These are phyloP conservation scores for Albugo candida DNA, from an alignment of 352 stramenopile species.

Conservation along the genomic window DNA sequence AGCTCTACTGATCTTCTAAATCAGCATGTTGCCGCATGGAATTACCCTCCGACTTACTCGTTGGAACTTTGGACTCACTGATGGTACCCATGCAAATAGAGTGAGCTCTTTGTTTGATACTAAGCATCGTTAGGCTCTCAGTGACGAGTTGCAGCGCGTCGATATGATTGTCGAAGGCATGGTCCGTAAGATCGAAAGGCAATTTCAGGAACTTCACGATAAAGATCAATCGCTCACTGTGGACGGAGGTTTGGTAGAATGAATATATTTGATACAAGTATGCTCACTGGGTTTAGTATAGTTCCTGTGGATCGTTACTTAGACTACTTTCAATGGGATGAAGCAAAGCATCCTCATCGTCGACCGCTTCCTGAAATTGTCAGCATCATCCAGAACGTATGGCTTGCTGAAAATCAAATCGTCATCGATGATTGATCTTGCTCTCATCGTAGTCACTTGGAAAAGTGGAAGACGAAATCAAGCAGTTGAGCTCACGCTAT, in stretches of 20 bases:
- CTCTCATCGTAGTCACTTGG: slow-evolving; percentile 58
- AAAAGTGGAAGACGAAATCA: slow-evolving; percentile 95
- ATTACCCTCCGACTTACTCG: slow-evolving; percentile 85
- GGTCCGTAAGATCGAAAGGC: slow-evolving; percentile 94
- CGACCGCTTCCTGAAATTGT: slow-evolving; percentile 93
- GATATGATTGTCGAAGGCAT: slow-evolving; percentile 88
- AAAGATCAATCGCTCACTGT: slow-evolving; percentile 74
- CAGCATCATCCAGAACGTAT: slow-evolving; percentile 82
- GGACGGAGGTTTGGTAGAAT: slow-evolving; percentile 45
- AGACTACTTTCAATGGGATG: slow-evolving; percentile 95
- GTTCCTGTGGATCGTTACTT: slow-evolving; percentile 89
- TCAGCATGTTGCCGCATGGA: slow-evolving; percentile 70
- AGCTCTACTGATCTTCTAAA: neutral
- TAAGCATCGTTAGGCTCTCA: slow-evolving; percentile 27
- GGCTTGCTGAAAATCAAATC: slow-evolving; percentile 6
- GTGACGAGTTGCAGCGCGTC: slow-evolving; percentile 91
- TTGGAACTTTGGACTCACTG: slow-evolving; percentile 94
- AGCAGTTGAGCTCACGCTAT: slow-evolving; percentile 85
- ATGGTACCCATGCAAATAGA: slow-evolving; percentile 44
- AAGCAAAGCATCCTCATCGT: slow-evolving; percentile 93
- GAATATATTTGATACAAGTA: neutral
- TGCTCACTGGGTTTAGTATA: slow-evolving; percentile 4
- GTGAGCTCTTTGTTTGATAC: slow-evolving; percentile 1
- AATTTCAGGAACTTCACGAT: slow-evolving; percentile 84
- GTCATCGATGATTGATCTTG: neutral